Percentiles rank a stretch among this genome's conserved stretches.
These are phyloP conservation scores for Puccinia brachypodii DNA, from an alignment of 1,284 basidiomycete species.

Conservation along the genomic window DNA sequence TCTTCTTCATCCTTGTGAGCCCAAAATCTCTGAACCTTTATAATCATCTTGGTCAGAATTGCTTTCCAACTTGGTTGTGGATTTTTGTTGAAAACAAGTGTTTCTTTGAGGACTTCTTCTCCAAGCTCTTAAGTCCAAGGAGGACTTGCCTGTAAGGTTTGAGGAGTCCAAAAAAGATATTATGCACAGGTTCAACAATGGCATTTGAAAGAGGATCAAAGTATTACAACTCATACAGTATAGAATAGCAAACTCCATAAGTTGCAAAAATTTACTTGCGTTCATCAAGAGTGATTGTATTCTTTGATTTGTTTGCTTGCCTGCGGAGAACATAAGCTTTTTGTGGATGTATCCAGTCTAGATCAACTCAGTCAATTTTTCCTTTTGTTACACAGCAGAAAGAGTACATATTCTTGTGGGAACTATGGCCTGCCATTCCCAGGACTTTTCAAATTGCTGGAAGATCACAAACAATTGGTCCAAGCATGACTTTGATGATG, in stretches of 20 bases:
- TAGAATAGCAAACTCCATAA: constrained; percentile 33
- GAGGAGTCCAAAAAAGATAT: constrained; percentile 32
- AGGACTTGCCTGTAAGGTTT: background rate
- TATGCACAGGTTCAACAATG: constrained; percentile 36
- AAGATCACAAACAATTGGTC: constrained; percentile 32
- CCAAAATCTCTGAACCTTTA: background rate
- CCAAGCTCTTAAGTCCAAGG: constrained; percentile 21
- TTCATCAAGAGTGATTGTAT: background rate
- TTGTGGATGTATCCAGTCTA: background rate
- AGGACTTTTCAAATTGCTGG: constrained; percentile 24
- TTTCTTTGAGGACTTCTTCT: background rate
- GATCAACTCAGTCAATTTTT: background rate
- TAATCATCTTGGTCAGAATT: background rate
- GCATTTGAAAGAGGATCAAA: constrained; percentile 14
- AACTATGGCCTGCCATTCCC: constrained; percentile 31
- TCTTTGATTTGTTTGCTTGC: constrained; percentile 13
- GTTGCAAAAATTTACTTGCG: background rate
- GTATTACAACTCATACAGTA: constrained; percentile 24
- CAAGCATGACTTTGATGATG: constrained; percentile 21
- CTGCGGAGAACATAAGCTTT: background rate
- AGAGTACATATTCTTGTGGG: constrained; percentile 5
- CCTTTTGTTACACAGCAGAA: constrained; percentile 1
- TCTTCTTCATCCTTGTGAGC: background rate
- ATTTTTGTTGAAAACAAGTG: background rate
- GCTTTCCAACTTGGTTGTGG: background rate